Base-by-base conservation (phyloP, 1,139 yeast species). In the Debaryomyces udenii region DNA sequence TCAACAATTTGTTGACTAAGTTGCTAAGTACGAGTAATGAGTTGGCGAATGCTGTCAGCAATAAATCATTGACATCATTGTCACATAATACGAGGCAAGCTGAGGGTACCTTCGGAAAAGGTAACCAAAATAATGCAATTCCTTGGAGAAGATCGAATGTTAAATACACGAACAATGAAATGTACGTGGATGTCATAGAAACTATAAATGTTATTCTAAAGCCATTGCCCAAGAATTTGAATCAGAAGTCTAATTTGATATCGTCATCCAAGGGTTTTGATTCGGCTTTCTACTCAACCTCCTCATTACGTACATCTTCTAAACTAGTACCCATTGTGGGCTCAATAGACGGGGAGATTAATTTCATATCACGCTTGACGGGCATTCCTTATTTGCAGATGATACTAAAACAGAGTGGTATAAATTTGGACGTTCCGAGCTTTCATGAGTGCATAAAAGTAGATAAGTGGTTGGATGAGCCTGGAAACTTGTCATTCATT, bases 121-220 rank as follows among this genome's bases (percentile, higher is more conserved):
- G 16, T 6, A n/a, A 6, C 10, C 29, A 32, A 3, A 33, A 35
- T 10, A 39, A 44, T n/a, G 51, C 55, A 20, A 75, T 76, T 9
- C 93, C 94, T 1, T 89, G 96, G 96, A 74, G 96, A 53, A 67
- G 81, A 37, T 62, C 82, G 5, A 76, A 80, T 45, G 83, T 84
- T 9, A 74, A 76, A 44, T 80, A 86, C 59, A 74, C 87, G 4
- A 83, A 80, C 49, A 87, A 89, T 58, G 96, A 90, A 61, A 75
- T 90, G 64, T 87, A 81, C 59, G 84, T 90, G 7, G 97, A 90
- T 60, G 61, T 90, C 4, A 66, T 73, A 4, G 96, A 89, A 57
- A 67, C 74, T 0, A 61, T 87, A 14, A 72, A 68, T 48, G 72
- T 78, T 30, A 68, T 75, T 26, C 66, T 69, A 29, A 59, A 60